Conservation (phyloP, 2,329 filamentous ascomycete species). For the Colletotrichum orbiculare region DNA sequence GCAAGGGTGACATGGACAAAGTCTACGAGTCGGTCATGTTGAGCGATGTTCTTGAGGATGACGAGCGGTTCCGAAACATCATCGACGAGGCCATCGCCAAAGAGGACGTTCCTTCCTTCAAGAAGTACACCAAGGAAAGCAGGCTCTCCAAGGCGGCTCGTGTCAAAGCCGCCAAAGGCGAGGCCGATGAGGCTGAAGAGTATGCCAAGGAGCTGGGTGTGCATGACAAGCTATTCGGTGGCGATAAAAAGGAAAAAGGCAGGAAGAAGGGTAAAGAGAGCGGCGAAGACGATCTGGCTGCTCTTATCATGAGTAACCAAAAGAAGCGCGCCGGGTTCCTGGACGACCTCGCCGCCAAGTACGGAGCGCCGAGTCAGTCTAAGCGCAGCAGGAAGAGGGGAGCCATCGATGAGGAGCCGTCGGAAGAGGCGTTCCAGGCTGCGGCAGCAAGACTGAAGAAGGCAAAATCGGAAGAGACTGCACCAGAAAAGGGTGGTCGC, state of each 20-base stretch:
- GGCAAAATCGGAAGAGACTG: constrained; percentile 41
- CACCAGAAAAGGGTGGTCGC: constrained; percentile 15
- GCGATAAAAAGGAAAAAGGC: constrained; percentile 53
- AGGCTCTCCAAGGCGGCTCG: constrained; percentile 71
- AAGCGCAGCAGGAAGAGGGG: constrained; percentile 65
- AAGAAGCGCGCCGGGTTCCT: constrained; percentile 74
- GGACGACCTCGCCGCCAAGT: constrained; percentile 81
- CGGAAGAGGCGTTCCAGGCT: constrained; percentile 70
- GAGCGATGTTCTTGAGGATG: constrained; percentile 84
- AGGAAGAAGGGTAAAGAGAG: constrained; percentile 52
- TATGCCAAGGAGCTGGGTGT: constrained; percentile 80
- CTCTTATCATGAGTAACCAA: constrained; percentile 79
- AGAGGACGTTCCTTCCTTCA: constrained; percentile 73
- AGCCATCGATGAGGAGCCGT: constrained; percentile 71
- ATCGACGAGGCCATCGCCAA: constrained; percentile 83
- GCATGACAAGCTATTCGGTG: constrained; percentile 74
- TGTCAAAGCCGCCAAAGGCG: constrained; percentile 70
- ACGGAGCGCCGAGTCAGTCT: constrained; percentile 59
- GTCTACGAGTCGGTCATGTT: constrained; percentile 90
- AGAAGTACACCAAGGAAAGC: constrained; percentile 79
- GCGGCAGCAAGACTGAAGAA: constrained; percentile 62
- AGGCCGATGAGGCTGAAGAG: constrained; percentile 79
- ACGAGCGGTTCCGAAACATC: constrained; percentile 83
- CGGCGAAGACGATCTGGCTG: constrained; percentile 71
- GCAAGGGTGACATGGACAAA: constrained; percentile 78